Percentiles rank a stretch among this genome's conserved stretches.
Conservation (phyloP, 306 rosid genomes). For the Rosa multiflora region DNA sequence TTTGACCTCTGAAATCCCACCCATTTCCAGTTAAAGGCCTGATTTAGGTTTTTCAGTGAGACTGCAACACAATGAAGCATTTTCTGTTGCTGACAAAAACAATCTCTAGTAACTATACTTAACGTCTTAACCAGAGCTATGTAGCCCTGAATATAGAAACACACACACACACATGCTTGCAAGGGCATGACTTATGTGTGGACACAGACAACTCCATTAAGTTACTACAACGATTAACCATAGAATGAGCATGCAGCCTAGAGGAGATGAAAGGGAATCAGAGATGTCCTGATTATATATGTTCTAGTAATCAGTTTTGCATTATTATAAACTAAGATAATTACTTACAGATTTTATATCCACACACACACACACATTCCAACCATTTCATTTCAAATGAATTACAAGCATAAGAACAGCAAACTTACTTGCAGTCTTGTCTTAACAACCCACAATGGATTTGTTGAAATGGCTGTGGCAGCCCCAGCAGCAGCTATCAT, state of each 20-base stretch:
- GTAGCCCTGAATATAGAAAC: not conserved
- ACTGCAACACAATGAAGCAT: constrained; percentile 12
- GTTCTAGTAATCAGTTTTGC: no score
- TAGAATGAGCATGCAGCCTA: not conserved
- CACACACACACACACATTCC: no score
- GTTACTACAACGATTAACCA: constrained; percentile 5
- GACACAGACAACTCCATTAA: not conserved
- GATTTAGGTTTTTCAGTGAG: not conserved
- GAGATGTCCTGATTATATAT: no score
- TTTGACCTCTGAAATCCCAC: constrained; percentile 9
- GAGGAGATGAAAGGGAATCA: not conserved
- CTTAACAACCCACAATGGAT: no score
- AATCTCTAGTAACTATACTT: not conserved
- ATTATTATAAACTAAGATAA: no score
- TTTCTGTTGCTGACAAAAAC: constrained; percentile 12
- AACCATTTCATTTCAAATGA: no score
- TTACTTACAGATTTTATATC: no score
- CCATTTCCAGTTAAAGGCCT: not conserved
- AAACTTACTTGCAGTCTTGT: no score
- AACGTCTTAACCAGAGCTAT: not conserved
- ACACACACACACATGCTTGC: not conserved
- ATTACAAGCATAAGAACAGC: no score
- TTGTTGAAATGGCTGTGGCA: no score
- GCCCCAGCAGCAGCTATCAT: no score
- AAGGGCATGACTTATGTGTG: not conserved